Base-by-base conservation (phyloP, 225 moss, liverwort and hornwort species). In the Sphagnum tenellum region DNA sequence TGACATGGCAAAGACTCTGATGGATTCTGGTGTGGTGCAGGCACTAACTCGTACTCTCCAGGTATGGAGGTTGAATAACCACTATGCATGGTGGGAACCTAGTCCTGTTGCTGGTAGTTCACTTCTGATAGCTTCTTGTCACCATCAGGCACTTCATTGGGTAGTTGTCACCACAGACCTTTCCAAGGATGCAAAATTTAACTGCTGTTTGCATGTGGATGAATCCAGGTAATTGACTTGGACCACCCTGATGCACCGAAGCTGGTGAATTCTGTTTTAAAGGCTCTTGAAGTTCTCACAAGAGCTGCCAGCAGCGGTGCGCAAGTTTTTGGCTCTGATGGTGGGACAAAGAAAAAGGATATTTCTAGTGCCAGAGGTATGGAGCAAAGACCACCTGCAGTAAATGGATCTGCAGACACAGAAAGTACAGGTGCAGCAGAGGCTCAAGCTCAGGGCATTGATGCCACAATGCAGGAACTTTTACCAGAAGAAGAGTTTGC, bases 1-100 rank as follows among this genome's bases (percentile, higher is more conserved):
- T 62, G 94, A 95, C 57, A 95, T 91, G 91, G 91, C 84, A 4
- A 95, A 88, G 67, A 86, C 94, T n/a, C 91, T 95, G 94, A 89
- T 82, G 79, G 94, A 95, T 76, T 74, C 89, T 46, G 89, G 89
- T 50, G 89, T 95, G 91, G 86, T 91, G 49, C 89, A 91, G 74
- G 94, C 91, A 53, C 82, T 95, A 48, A 95, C 89, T 8, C 77
- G 70, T 56, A 91, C 82, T 76, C 87, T 95, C 59, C 88, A 95
- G 85, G 85, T 85, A 29, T 29, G 29, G 29, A 29, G 29, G 29
- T 29, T 29, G 29, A 29, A 29, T 29, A 29, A 29, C 29, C 29
- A 29, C 29, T 29, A 29, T 29, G 29, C 1, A 29, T 29, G 29
- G 29, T 29, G 29, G 29, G 29, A 29, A 29, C 29, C 29, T 0